These are phyloP conservation scores for Juncus effusus DNA, from an alignment of 176 grass and related monocot genomes.

Conservation along the genomic window DNA sequence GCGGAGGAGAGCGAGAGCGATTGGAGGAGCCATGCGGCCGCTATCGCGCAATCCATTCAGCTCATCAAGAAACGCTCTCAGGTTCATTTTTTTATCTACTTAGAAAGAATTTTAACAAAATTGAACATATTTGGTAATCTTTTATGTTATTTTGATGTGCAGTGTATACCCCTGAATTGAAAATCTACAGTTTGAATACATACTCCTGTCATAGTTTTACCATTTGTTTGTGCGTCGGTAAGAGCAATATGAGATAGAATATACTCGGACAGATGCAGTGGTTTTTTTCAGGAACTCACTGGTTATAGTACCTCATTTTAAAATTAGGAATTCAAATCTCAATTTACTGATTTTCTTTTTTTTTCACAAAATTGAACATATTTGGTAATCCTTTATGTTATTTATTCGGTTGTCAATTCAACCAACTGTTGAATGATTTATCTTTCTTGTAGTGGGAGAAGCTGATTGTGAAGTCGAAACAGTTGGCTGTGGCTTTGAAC, in stretches of 20 bases:
- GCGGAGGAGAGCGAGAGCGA: conserved; percentile 69
- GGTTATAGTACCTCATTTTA: too few species aligned
- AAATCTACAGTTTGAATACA: background rate
- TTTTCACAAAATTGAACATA: background rate
- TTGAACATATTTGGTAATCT: background rate
- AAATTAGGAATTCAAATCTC: too few species aligned
- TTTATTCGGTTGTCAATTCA: too few species aligned
- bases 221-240: too few species aligned
- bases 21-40: conserved; percentile 89
- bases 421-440: too few species aligned
- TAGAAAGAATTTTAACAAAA: too few species aligned
- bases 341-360: too few species aligned
- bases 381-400: background rate
- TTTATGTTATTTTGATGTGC: background rate
- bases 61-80: conserved; percentile 91
- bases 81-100: conserved; percentile 31
- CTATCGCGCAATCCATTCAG: conserved; percentile 74
- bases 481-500: conserved; percentile 60
- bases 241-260: too few species aligned
- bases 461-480: conserved; percentile 57
- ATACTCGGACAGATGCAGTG: too few species aligned
- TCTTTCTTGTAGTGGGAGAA: conserved; percentile 62
- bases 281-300: too few species aligned
- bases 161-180: background rate
- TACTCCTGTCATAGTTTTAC: too few species aligned